A percentile compares a stretch with the other conserved stretches of the same genome.
These are phyloP conservation scores for Paraphoma chrysanthemicola DNA, from an alignment of 2,329 filamentous ascomycete species.

Conservation along the genomic window DNA sequence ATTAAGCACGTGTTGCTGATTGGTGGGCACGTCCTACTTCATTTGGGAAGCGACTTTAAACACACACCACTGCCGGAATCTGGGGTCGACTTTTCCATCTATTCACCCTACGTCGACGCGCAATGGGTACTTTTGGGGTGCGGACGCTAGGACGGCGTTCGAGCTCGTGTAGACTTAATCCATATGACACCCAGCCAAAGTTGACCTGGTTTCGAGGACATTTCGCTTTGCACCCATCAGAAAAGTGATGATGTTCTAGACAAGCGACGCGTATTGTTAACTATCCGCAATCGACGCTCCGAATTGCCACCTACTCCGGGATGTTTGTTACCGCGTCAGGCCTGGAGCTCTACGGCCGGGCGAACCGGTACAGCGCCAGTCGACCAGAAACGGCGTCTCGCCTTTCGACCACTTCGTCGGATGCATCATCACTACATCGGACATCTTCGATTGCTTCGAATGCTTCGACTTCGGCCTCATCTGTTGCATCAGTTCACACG, in stretches of 20 bases:
- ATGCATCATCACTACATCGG: constrained; percentile 16
- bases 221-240: neutral
- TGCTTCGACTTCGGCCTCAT: constrained; percentile 18
- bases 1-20: constrained; percentile 17
- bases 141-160: constrained; percentile 3
- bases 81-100: constrained; percentile 17
- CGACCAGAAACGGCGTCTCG: constrained; percentile 7
- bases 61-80: constrained; percentile 18
- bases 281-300: neutral
- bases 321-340: neutral
- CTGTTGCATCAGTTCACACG: constrained; percentile 11
- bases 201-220: constrained; percentile 4
- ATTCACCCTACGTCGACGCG: constrained; percentile 10
- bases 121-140: constrained; percentile 4
- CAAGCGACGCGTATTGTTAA: neutral
- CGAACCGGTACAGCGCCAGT: neutral
- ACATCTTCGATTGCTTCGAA: constrained; percentile 18
- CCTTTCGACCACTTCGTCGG: constrained; percentile 14
- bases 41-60: constrained; percentile 25
- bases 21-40: constrained; percentile 19
- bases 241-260: neutral
- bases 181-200: constrained; percentile 2
- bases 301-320: no score
- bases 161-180: constrained; percentile 15
- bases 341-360: neutral